Evolutionary conservation across 192 early-diverging fungal genomes (phyloP).

Genomic region (Coemansia sp.): DNA sequence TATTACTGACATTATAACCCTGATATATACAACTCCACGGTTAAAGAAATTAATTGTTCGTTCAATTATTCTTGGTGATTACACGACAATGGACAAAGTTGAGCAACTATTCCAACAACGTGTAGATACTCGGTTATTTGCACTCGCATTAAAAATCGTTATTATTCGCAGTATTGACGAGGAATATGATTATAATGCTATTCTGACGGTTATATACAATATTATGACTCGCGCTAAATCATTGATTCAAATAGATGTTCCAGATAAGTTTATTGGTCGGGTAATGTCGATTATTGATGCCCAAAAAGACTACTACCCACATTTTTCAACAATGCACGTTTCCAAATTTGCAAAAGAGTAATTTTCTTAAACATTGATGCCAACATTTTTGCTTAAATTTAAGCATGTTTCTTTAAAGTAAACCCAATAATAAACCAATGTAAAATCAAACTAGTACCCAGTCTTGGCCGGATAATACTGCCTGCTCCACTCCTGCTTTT

Average conservation of each 20-base stretch:
- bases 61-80: too few relatives aligned
- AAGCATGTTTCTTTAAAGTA: too few relatives aligned
- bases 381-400: too few relatives aligned
- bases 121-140: too few relatives aligned
- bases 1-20: too few relatives aligned
- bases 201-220: neutral
- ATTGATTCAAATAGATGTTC: neutral
- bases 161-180: neutral
- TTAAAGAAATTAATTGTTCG: too few relatives aligned
- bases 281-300: neutral
- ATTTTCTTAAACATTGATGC: too few relatives aligned
- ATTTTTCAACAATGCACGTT: neutral
- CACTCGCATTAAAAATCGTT: neutral
- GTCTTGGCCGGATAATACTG: constrained; percentile 7
- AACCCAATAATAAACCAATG: neutral
- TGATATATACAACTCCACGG: too few relatives aligned
- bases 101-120: too few relatives aligned
- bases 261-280: neutral
- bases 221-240: neutral
- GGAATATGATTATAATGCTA: neutral
- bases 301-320: neutral
- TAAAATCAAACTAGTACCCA: neutral
- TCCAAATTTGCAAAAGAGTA: too few relatives aligned
- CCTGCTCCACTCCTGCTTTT: constrained; percentile 1
- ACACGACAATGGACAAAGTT: too few relatives aligned